Base-by-base conservation (phyloP, 2,329 filamentous ascomycete species). In the Epichloe sibirici region DNA sequence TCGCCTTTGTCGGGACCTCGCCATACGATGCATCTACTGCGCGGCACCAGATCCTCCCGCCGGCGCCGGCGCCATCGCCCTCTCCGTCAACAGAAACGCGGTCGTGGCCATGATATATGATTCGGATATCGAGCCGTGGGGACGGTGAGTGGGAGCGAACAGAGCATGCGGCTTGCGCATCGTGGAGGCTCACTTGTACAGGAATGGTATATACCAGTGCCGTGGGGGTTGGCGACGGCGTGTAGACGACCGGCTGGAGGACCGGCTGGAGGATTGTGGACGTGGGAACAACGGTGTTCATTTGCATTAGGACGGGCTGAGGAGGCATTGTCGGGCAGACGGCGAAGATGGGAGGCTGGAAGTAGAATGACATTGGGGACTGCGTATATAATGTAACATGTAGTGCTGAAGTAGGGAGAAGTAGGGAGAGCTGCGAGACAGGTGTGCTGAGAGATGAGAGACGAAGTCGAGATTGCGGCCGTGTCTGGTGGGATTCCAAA, bases 281-380 rank as follows among this genome's bases (percentile, higher is more conserved):
- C 21, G 45, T 13, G 1, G n/a, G n/a, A 6, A 49, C 6, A 6
- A 28, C 28, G 11, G 35, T 13, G 12, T 9, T 25, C 34, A 31
- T 31, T 17, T 23, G 21, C 17, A 46, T n/a, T 3, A 31, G 15
- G 15, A 7, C 17, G 15, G 48, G 17, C 6, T 7, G n/a, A 17
- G 17, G 9, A 7, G 31, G 23, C 15, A 8, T 25, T 8, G 9
- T 45, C n/a, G 31, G 52, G 15, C 28, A 55, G 34, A 28, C 42
- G 37, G 35, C 44, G n/a, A 66, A 61, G 40, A 64, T 49, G 23
- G 62, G 61, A 12, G 59, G 56, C 23, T 60, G 62, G 43, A 63
- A 59, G 44, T 60, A 57, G 28, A 57, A 63, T 0, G 59, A 11
- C 63, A 66, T 66, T 6, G 6, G 49, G 7, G 43, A 12, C 25